Conservation (phyloP, 1,284 basidiomycete genomes). For the Microbotryomycetes sp. region DNA sequence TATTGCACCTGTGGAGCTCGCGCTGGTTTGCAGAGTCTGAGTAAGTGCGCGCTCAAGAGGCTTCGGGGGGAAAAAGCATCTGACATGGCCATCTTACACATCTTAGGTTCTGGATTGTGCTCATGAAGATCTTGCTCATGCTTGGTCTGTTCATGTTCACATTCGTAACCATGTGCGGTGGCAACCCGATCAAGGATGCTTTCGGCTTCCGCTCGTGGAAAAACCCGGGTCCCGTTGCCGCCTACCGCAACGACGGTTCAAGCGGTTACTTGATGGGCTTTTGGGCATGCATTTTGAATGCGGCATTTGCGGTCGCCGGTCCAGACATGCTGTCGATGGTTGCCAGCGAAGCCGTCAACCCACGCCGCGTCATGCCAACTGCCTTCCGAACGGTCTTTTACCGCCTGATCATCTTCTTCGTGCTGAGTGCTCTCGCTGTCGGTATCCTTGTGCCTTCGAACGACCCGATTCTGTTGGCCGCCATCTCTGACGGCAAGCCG, state of each 20-base stretch:
- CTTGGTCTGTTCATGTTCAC: conserved; percentile 37
- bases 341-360: conserved; percentile 37
- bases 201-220: conserved; percentile 34
- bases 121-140: conserved; percentile 37
- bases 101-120: conserved; percentile 36
- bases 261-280: conserved; percentile 36
- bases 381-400: conserved; percentile 37
- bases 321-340: conserved; percentile 29
- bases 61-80: too few relatives aligned
- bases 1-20: conserved; percentile 18
- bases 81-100: background rate
- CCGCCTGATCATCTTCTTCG: conserved; percentile 38
- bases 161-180: conserved; percentile 37
- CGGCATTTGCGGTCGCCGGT: conserved; percentile 37
- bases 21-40: conserved; percentile 26
- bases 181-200: conserved; percentile 28
- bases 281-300: conserved; percentile 34
- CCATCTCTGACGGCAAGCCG: background rate
- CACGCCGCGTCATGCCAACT: conserved; percentile 35
- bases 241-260: conserved; percentile 16
- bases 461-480: conserved; percentile 8
- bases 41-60: background rate
- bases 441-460: conserved; percentile 32
- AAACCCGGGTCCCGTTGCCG: conserved; percentile 33
- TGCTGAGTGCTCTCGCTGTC: conserved; percentile 35